Percentiles rank a stretch among this genome's conserved stretches.
Evolutionary conservation across 768 basidiomycete species (phyloP).

Genomic region (Lactarius akahatsu): DNA sequence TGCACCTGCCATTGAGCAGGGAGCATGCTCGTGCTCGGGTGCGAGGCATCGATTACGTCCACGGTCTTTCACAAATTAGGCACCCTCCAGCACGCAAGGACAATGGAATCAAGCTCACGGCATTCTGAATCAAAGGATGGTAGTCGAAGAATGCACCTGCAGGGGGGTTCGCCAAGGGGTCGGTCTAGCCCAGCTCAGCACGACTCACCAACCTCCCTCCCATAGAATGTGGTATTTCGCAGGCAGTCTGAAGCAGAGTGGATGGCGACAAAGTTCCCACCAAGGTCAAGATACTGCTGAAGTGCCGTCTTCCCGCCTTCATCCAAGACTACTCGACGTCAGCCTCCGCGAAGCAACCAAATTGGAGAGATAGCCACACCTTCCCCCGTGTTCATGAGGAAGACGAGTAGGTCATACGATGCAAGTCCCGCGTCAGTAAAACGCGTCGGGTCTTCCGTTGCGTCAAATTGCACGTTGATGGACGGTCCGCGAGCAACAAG

Average conservation of each 20-base stretch:
- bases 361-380: conserved; percentile 33
- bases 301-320: conserved; percentile 42
- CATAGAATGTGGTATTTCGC: conserved; percentile 42
- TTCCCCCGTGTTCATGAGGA: conserved; percentile 47
- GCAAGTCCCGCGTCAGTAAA: conserved; percentile 44
- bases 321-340: conserved; percentile 41
- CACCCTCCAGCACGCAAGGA: neutral
- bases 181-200: neutral
- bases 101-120: conserved; percentile 36
- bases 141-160: conserved; percentile 48
- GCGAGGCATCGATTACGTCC: conserved; percentile 41
- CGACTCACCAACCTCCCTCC: conserved; percentile 41
- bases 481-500: conserved; percentile 35
- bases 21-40: conserved; percentile 45
- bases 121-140: conserved; percentile 45
- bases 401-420: conserved; percentile 46
- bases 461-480: conserved; percentile 42
- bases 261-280: conserved; percentile 47
- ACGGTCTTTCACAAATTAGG: conserved; percentile 35
- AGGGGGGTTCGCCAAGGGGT: neutral
- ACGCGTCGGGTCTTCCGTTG: conserved; percentile 43
- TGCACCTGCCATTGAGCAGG: conserved; percentile 38
- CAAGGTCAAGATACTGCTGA: conserved; percentile 43
- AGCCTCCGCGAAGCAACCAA: neutral
- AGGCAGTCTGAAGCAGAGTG: conserved; percentile 48